These are phyloP conservation scores for Debaryomyces coudertii DNA, from an alignment of 1,139 yeast species.

Conservation along the genomic window DNA sequence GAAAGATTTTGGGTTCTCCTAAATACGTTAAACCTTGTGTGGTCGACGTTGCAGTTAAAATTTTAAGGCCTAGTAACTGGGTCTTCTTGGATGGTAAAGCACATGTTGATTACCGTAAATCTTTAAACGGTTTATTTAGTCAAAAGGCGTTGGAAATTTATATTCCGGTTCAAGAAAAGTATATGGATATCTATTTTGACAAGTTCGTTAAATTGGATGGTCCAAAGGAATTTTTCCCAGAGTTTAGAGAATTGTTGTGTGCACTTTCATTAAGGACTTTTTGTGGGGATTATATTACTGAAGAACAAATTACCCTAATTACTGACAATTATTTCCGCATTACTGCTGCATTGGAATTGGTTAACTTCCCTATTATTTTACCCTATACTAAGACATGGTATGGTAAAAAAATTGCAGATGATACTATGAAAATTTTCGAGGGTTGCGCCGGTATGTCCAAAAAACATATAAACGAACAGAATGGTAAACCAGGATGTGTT, in stretches of 20 bases:
- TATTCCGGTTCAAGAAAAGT: constrained; percentile 78
- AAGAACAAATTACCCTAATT: constrained; percentile 80
- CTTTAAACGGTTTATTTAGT: constrained; percentile 87
- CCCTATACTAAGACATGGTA: constrained; percentile 98
- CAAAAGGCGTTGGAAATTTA: constrained; percentile 80
- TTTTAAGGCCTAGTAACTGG: constrained; percentile 95
- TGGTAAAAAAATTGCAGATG: constrained; percentile 90
- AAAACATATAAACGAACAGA: constrained; percentile 67
- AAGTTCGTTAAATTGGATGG: constrained; percentile 61
- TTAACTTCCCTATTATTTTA: constrained; percentile 92
- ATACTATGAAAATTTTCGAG: constrained; percentile 90
- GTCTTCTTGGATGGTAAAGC: constrained; percentile 95
- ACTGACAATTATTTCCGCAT: constrained; percentile 91
- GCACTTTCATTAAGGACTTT: constrained; percentile 90
- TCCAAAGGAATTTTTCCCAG: constrained; percentile 81
- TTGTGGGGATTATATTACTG: constrained; percentile 93
- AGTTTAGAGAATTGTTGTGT: constrained; percentile 93
- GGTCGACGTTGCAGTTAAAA: constrained; percentile 93
- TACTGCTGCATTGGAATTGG: constrained; percentile 95
- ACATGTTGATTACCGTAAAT: constrained; percentile 89
- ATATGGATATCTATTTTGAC: constrained; percentile 80
- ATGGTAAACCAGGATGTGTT: constrained; percentile 81
- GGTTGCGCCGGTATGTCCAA: constrained; percentile 87
- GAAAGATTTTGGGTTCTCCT: constrained; percentile 86
- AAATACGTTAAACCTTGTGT: constrained; percentile 94